Conservation (phyloP, 805 yeast species). For the Yarrowia divulgata region DNA sequence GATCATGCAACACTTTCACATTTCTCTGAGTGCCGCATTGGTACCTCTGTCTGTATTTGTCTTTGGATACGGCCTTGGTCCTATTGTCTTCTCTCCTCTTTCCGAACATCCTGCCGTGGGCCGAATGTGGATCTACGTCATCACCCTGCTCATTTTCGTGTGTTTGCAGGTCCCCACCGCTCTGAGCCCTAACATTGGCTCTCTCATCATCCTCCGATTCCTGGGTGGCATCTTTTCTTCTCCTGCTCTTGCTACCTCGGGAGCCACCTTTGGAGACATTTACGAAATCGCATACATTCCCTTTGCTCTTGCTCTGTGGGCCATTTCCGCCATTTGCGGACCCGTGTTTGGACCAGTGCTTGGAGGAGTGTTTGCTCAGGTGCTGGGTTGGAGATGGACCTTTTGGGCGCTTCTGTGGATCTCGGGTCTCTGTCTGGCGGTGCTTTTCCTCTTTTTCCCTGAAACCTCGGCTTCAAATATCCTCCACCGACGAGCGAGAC, state of each 20-base stretch:
- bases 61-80: neutral
- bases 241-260: neutral
- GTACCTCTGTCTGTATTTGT: neutral
- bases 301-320: neutral
- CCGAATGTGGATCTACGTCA: neutral
- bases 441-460: neutral
- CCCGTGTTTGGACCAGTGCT: neutral
- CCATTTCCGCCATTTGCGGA: neutral
- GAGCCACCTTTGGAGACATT: neutral
- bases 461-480: neutral
- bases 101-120: neutral
- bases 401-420: neutral
- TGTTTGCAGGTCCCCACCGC: neutral
- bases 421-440: neutral
- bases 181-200: neutral
- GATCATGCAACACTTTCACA: neutral
- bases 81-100: neutral
- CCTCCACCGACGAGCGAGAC: neutral
- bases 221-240: neutral
- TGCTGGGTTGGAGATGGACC: neutral
- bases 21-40: neutral
- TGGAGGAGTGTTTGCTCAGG: neutral
- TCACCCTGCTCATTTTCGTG: neutral
- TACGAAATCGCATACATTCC: neutral
- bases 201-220: neutral